These are phyloP conservation scores for Chaetomiaceae sp. DNA, from an alignment of 2,329 filamentous ascomycete genomes.

Conservation along the genomic window DNA sequence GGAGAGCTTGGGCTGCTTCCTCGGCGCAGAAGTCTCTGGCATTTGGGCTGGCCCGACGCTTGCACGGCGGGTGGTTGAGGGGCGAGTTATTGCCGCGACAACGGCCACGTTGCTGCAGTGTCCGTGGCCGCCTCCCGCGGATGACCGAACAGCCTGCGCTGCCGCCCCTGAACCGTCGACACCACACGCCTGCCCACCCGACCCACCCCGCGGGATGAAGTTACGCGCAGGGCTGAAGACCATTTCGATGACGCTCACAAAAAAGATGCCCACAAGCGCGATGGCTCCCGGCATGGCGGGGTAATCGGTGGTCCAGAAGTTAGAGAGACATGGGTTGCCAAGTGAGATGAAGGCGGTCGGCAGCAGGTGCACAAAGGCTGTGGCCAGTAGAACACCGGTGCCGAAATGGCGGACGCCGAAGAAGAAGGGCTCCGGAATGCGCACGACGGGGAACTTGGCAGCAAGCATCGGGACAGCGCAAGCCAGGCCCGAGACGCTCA, in stretches of 20 bases:
- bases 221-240: conserved; percentile 44
- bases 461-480: conserved; percentile 53
- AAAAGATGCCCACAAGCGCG: conserved; percentile 72
- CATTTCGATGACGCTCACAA: conserved; percentile 68
- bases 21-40: neutral
- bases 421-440: conserved; percentile 52
- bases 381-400: conserved; percentile 78
- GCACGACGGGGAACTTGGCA: conserved; percentile 46
- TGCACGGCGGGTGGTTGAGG: neutral
- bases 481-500: conserved; percentile 45
- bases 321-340: conserved; percentile 66
- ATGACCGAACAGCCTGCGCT: neutral
- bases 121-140: conserved; percentile 15
- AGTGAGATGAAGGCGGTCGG: conserved; percentile 64
- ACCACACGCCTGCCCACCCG: neutral
- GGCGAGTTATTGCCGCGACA: conserved; percentile 16
- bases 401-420: conserved; percentile 65
- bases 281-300: conserved; percentile 75
- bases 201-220: conserved; percentile 15
- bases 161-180: neutral
- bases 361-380: conserved; percentile 74
- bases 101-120: conserved; percentile 19
- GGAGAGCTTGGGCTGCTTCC: neutral
- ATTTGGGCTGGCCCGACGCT: conserved; percentile 11
- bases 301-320: conserved; percentile 74